These are phyloP conservation scores for Amauroascus verrucosus DNA, from an alignment of 2,329 filamentous ascomycete species.

Conservation along the genomic window DNA sequence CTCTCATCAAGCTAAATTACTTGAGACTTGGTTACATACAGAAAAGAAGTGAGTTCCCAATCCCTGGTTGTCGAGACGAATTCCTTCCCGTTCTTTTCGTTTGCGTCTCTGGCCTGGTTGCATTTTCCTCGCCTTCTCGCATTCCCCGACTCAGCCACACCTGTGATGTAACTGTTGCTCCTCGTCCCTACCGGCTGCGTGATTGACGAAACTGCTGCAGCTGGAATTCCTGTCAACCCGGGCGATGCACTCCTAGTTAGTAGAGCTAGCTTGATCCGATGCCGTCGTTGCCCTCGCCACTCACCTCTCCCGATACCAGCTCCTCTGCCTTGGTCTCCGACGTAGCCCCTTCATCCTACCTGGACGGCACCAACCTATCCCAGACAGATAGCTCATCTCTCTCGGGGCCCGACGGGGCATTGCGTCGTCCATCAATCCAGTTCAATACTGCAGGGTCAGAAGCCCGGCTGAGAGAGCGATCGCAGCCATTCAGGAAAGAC, in stretches of 20 bases:
- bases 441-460: constrained; percentile 28
- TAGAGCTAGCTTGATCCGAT: constrained; percentile 8
- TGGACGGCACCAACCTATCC: constrained; percentile 5
- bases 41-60: background rate
- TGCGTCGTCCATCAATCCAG: constrained; percentile 31
- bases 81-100: background rate
- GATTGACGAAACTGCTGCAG: constrained; percentile 6
- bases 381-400: constrained; percentile 5
- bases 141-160: constrained; percentile 8
- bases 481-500: constrained; percentile 22
- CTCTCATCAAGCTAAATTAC: too few species aligned
- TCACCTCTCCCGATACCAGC: constrained; percentile 16
- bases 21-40: too few species aligned
- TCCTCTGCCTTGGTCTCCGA: constrained; percentile 15
- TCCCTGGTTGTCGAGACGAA: background rate
- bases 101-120: background rate
- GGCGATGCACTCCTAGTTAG: background rate
- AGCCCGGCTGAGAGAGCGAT: constrained; percentile 22
- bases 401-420: constrained; percentile 10
- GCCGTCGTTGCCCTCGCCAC: constrained; percentile 13
- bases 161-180: constrained; percentile 7
- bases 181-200: background rate
- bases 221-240: background rate
- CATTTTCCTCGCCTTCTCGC: background rate
- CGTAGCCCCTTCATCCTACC: constrained; percentile 9